Base-by-base conservation (phyloP, 352 stramenopile genomes). In the Pythium rhizo-oryzae region DNA sequence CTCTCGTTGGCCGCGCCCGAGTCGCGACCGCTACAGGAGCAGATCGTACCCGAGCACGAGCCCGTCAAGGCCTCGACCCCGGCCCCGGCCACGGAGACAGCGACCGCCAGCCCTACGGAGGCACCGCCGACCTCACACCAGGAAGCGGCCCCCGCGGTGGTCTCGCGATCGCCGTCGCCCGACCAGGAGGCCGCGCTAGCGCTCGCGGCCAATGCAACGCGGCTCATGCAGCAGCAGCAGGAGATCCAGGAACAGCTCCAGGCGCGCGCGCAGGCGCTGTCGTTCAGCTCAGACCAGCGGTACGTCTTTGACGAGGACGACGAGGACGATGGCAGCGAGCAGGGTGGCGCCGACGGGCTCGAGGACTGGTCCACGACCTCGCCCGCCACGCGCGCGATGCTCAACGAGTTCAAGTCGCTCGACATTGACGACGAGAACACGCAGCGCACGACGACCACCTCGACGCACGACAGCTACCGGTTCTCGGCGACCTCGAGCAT, bases 401-500 rank as follows among this genome's bases (percentile, higher is more conserved):
- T 71, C 4, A 71, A 65, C 59, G 59, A 65, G 47, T 65, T 65
- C 49, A 58, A 78, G 33, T 59, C 83, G 33, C 65, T 87, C 39
- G 75, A 76, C 25, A 68, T 75, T 0, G 72, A 78, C 49, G 54
- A 77, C 47, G 55, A 58, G 21, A 11, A 33, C 49, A 37, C 5
- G 52, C 33, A 19, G 7, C 23, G 35, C 4, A 74, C 72, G 47
- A 43, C 55, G 43, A 85, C 76, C 0, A 33, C 3, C 28, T 41
- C 35, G 3, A 4, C 35, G 35, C 67, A 78, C 24, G 76, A 79
- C 9, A 85, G 73, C 66, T 80, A 80, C 30, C 49, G 72, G 12
- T 81, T 54, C 67, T 84, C 73, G 13, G 54, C 71, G 24, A 76
- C 73, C 43, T 81, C 39, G 39, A 72, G 63, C 21, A 39, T n/a